phyloP scores from a whole-genome alignment of 164 flowering plant genomes.

The Vitis rotundifolia region DNA sequence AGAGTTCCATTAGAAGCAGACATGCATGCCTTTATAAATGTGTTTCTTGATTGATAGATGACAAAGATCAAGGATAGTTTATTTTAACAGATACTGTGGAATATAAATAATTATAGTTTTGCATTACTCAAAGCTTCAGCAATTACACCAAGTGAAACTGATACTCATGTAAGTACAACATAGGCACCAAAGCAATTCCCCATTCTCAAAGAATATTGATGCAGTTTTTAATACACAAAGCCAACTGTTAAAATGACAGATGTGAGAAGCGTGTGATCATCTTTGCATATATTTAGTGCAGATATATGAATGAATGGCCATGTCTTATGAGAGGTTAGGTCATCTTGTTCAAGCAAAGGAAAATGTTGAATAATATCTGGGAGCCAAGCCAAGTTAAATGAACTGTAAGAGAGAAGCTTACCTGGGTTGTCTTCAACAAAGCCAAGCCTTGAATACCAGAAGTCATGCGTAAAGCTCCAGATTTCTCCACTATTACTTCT shows the following conservation, averaged over 20 bases:
- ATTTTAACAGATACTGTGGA: too few relatives aligned
- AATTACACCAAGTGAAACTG: too few relatives aligned
- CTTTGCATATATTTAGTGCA: neutral
- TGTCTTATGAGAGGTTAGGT: too few relatives aligned
- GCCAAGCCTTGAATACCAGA: conserved; percentile 89
- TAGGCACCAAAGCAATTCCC: neutral
- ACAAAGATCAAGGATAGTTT: too few relatives aligned
- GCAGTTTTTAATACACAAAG: neutral
- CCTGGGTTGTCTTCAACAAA: conserved; percentile 91
- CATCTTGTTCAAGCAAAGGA: conserved; percentile 4
- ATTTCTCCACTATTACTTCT: conserved; percentile 67
- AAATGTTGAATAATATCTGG: neutral
- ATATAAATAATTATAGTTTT: too few relatives aligned
- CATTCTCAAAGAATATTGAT: neutral
- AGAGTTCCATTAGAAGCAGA: too few relatives aligned
- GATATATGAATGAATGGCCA: neutral
- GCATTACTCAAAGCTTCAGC: too few relatives aligned
- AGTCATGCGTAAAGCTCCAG: conserved; percentile 60
- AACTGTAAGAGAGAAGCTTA: conserved; percentile 18
- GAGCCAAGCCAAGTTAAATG: neutral
- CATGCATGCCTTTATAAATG: too few relatives aligned
- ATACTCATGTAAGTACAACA: too few relatives aligned
- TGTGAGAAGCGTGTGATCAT: too few relatives aligned
- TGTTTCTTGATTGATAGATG: too few relatives aligned
- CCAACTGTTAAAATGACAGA: too few relatives aligned